phyloP scores from a whole-genome alignment of 805 yeast genomes.

The Pachysolen tannophilus region DNA sequence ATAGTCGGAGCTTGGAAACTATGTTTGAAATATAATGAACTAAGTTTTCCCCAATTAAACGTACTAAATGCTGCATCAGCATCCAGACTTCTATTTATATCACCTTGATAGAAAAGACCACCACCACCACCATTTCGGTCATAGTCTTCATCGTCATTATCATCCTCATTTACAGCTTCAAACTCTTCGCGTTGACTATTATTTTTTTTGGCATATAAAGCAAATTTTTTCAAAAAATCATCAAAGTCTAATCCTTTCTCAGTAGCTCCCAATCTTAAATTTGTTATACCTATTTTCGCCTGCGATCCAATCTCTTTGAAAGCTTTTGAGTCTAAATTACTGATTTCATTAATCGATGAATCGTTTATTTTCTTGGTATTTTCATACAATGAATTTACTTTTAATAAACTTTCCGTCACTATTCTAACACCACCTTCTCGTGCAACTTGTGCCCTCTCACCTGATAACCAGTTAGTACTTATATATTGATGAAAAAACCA shows the following conservation, averaged over 20 bases:
- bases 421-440: slow-evolving; percentile 49
- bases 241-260: slow-evolving; percentile 41
- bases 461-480: too few species aligned
- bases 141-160: slow-evolving; percentile 16
- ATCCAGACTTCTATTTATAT: slow-evolving; percentile 12
- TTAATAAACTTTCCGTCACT: slow-evolving; percentile 35
- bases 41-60: slow-evolving; percentile 54
- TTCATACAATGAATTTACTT: slow-evolving; percentile 39
- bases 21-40: slow-evolving; percentile 38
- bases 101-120: slow-evolving; percentile 9
- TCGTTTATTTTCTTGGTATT: slow-evolving; percentile 28
- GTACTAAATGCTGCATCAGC: slow-evolving; percentile 28
- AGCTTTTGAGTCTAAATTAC: slow-evolving; percentile 61
- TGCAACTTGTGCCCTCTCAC: slow-evolving; percentile 41
- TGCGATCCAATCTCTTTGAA: slow-evolving; percentile 51
- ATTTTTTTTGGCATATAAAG: slow-evolving; percentile 28
- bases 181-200: too few species aligned
- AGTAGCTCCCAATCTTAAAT: slow-evolving; percentile 48
- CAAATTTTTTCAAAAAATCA: slow-evolving; percentile 34
- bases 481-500: too few species aligned
- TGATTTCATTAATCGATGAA: slow-evolving; percentile 25
- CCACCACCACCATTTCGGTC: too few species aligned
- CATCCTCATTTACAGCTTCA: too few species aligned
- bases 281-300: slow-evolving; percentile 57
- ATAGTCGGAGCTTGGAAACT: slow-evolving; percentile 40